These are phyloP conservation scores for Panaeolus papilionaceus DNA, from an alignment of 768 basidiomycete species.

Conservation along the genomic window DNA sequence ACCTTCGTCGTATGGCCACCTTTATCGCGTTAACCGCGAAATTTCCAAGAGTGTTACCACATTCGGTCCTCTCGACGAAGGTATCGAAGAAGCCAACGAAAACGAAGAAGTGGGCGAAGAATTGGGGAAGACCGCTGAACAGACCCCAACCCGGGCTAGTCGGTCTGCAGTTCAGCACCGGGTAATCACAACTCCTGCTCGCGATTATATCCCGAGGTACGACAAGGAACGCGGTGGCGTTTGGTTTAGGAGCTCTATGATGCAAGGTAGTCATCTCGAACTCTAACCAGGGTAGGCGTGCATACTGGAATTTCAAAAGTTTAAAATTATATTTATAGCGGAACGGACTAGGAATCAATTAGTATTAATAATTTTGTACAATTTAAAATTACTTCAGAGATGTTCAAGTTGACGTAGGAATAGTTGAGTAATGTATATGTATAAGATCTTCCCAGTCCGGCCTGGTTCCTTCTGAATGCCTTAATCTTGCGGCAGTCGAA, in stretches of 20 bases:
- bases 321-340: no score
- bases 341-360: no score
- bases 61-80: constrained; percentile 26
- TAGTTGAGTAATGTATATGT: no score
- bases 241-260: constrained; percentile 31
- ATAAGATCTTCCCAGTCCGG: no score
- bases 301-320: no score
- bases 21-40: constrained; percentile 29
- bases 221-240: constrained; percentile 25
- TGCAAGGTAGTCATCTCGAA: constrained; percentile 28
- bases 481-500: not conserved
- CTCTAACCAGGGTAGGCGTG: constrained; percentile 12
- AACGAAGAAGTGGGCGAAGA: not conserved
- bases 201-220: constrained; percentile 27
- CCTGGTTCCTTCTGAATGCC: no score
- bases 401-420: no score
- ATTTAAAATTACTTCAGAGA: no score
- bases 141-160: not conserved
- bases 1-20: constrained; percentile 25
- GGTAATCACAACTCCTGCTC: constrained; percentile 27
- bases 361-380: no score
- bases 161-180: constrained; percentile 17
- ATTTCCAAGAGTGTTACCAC: constrained; percentile 30
- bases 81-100: constrained; percentile 15
- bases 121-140: not conserved